Percentiles rank a stretch among this genome's conserved stretches.
These are phyloP conservation scores for Thalassiosira exigua DNA, from an alignment of 352 stramenopile genomes.

Conservation along the genomic window DNA sequence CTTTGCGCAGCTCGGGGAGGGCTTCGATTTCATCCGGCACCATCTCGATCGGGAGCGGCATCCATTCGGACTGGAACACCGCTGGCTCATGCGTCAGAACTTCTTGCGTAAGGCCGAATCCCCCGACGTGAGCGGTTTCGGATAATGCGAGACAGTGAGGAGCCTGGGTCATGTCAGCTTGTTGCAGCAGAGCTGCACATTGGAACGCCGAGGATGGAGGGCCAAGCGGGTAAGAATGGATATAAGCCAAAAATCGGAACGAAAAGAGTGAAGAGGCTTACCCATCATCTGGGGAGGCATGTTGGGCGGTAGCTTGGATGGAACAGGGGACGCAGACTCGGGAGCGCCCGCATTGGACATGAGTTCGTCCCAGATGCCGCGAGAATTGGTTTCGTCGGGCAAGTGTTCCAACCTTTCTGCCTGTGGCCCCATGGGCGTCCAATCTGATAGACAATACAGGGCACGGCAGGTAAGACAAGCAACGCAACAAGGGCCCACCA, in stretches of 20 bases:
- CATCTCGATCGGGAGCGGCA: constrained; percentile 47
- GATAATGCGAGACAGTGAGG: constrained; percentile 52
- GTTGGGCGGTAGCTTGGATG: constrained; percentile 16
- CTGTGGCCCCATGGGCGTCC: constrained; percentile 54
- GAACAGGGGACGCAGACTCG: constrained; percentile 18
- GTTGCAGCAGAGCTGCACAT: constrained; percentile 37
- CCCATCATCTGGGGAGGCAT: constrained; percentile 46
- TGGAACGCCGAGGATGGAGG: too few species aligned
- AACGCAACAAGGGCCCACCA: too few species aligned
- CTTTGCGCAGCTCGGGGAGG: constrained; percentile 53
- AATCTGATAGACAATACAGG: too few species aligned
- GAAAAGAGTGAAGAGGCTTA: not conserved
- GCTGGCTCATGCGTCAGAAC: constrained; percentile 44
- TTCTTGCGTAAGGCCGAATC: constrained; percentile 54
- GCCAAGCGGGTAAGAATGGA: too few species aligned
- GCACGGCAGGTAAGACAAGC: too few species aligned
- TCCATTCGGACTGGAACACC: constrained; percentile 52
- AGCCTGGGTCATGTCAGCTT: constrained; percentile 36
- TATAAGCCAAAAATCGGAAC: too few species aligned
- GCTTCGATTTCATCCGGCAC: constrained; percentile 54
- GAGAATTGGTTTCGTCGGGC: constrained; percentile 47
- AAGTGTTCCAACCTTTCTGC: constrained; percentile 46
- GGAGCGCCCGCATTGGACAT: constrained; percentile 30
- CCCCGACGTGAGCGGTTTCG: constrained; percentile 49
- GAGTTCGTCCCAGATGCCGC: constrained; percentile 61